Base-by-base conservation (phyloP, 176 grass and related monocot genomes). In the Ensete ventricosum region DNA sequence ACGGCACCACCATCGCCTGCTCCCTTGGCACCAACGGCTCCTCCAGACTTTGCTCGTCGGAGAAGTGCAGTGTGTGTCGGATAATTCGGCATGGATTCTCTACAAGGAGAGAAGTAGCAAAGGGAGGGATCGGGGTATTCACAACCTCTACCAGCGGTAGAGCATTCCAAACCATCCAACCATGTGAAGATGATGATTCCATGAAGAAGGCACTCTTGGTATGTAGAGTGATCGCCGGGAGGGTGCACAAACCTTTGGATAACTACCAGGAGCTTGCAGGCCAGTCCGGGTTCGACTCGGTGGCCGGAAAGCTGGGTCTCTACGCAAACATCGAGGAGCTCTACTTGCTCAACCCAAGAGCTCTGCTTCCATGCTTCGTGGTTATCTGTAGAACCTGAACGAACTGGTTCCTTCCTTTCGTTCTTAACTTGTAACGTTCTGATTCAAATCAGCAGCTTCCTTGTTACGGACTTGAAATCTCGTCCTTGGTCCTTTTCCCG, bases 261-360 rank as follows among this genome's bases (percentile, higher is more conserved):
- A 73, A 73, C 51, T 73, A 73, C 50, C 71, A 73, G 14, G 71
- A 73, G 71, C 71, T 73, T 5, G 71, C 71, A 1, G 53, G 71
- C 9, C 71, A 73, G 53, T 55, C 71, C 4, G 71, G 71, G 22
- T 73, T 73, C 23, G 71, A 73, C 14, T 73, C 71, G 11, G 13
- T 73, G 52, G 71, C 71, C 21, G 71, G 71, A 11, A 73, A 73
- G 23, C 52, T 73, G 14, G 71, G 71, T n/a, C 51, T 73, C 13
- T 73, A 73, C 53, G 71, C 71, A n/a, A 73, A 73, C 71, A 73
- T 73, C 24, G 71, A 73, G 53, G 72, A 74, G 72, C 72, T 74
- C 72, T 74, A 74, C 72, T 55, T 74, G 53, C 23, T 74, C n/a
- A 74, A 74, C 21, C 72, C 72, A 12, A 74, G 72, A 17, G 72